A percentile compares a stretch with the other conserved stretches of the same genome.
These are phyloP conservation scores for Saccharomyces uvarum DNA, from an alignment of 1,139 yeast species.

Conservation along the genomic window DNA sequence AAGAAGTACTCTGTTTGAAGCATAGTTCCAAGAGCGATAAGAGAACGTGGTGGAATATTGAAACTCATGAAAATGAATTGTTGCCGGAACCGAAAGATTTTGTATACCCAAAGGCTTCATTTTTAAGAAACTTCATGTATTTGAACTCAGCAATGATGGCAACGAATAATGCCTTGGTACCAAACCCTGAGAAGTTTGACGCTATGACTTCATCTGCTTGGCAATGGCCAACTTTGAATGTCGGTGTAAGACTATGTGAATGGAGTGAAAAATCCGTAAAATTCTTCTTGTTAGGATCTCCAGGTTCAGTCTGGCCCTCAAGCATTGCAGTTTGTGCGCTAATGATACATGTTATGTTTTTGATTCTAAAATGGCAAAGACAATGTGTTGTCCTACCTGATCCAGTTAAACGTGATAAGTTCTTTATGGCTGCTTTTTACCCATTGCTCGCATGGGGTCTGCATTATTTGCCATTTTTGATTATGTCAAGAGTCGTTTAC, in stretches of 20 bases:
- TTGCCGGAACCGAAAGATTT: slow-evolving; percentile 65
- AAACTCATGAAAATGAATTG: slow-evolving; percentile 66
- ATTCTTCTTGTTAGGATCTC: slow-evolving; percentile 87
- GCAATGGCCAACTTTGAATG: slow-evolving; percentile 96
- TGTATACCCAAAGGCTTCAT: slow-evolving; percentile 72
- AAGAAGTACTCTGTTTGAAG: slow-evolving; percentile 84
- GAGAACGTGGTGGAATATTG: slow-evolving; percentile 98
- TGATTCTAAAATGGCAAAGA: slow-evolving; percentile 88
- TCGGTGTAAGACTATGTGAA: slow-evolving; percentile 91
- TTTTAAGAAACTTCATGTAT: slow-evolving; percentile 83
- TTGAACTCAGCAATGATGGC: slow-evolving; percentile 98
- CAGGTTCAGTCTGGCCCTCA: slow-evolving; percentile 90
- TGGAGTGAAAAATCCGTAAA: slow-evolving; percentile 79
- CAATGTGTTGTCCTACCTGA: slow-evolving; percentile 60
- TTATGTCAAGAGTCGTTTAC: slow-evolving; percentile 97
- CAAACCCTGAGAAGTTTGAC: slow-evolving; percentile 87
- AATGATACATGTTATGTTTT: slow-evolving; percentile 47
- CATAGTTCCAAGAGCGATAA: slow-evolving; percentile 76
- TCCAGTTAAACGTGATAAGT: slow-evolving; percentile 36
- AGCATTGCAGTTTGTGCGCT: slow-evolving; percentile 61
- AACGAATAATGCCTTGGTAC: slow-evolving; percentile 90
- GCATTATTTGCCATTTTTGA: slow-evolving; percentile 82
- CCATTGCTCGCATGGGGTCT: slow-evolving; percentile 93
- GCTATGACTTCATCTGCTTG: slow-evolving; percentile 87
- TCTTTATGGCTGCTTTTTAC: slow-evolving; percentile 77